phyloP scores from a whole-genome alignment of 2,329 filamentous ascomycete species.

The Pseudocercospora eumusae region DNA sequence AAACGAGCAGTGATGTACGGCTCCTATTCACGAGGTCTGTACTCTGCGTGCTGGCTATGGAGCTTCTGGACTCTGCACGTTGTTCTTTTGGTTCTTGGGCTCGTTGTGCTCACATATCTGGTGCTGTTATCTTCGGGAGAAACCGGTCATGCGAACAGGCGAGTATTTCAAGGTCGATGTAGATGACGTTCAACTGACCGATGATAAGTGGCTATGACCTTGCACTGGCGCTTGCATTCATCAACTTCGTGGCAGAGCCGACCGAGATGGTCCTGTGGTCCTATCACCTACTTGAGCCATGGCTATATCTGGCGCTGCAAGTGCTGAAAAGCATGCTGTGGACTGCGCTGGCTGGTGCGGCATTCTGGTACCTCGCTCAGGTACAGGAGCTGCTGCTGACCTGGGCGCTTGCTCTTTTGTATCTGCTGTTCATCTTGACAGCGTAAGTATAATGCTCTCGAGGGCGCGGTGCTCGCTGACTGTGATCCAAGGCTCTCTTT shows the following conservation, averaged over 20 bases:
- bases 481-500: conserved; percentile 9
- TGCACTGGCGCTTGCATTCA: conserved; percentile 13
- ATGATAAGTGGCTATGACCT: conserved; percentile 10
- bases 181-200: conserved; percentile 1
- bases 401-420: conserved; percentile 7
- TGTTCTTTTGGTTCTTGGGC: conserved; percentile 13
- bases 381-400: background rate
- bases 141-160: conserved; percentile 8
- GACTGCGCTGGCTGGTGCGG: conserved; percentile 18
- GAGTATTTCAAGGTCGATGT: background rate
- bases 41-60: conserved; percentile 16
- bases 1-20: conserved; percentile 10
- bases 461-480: conserved; percentile 1
- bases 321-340: conserved; percentile 28
- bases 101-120: conserved; percentile 9
- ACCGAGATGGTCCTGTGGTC: conserved; percentile 28
- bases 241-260: conserved; percentile 20
- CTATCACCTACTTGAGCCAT: conserved; percentile 25
- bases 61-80: conserved; percentile 17
- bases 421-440: conserved; percentile 10
- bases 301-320: conserved; percentile 25
- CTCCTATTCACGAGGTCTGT: conserved; percentile 12
- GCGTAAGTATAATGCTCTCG: conserved; percentile 11
- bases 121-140: conserved; percentile 12
- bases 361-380: conserved; percentile 15